Percentiles rank a stretch among this genome's conserved stretches.
phyloP scores from a whole-genome alignment of 2,329 filamentous ascomycete species.

The Fusarium dlaminii region DNA sequence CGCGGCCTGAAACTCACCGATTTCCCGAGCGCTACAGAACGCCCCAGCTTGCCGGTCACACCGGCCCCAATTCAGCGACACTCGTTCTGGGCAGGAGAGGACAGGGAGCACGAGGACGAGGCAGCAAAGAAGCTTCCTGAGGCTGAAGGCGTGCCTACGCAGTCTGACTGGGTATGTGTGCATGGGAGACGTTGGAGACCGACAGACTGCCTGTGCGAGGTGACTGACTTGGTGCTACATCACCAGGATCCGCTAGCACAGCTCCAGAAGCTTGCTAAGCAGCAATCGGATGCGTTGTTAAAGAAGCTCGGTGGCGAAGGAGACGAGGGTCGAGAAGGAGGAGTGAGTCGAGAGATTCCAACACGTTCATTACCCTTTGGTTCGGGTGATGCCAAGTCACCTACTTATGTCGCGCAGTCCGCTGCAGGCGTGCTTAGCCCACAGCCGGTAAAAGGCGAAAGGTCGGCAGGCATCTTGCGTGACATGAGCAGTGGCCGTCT shows the following conservation, averaged over 20 bases:
- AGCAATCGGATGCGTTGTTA: slow-evolving; percentile 71
- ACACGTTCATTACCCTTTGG: slow-evolving; percentile 62
- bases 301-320: slow-evolving; percentile 57
- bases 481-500: slow-evolving; percentile 40
- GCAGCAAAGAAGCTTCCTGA: slow-evolving; percentile 71
- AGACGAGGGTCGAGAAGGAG: slow-evolving; percentile 39
- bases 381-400: slow-evolving; percentile 54
- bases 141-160: slow-evolving; percentile 85
- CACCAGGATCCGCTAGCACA: slow-evolving; percentile 75
- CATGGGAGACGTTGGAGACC: slow-evolving; percentile 61
- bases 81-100: slow-evolving; percentile 70
- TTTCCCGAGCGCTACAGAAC: slow-evolving; percentile 83
- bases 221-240: slow-evolving; percentile 62
- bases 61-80: slow-evolving; percentile 80
- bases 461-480: slow-evolving; percentile 48
- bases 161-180: slow-evolving; percentile 94
- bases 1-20: slow-evolving; percentile 77
- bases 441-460: slow-evolving; percentile 54
- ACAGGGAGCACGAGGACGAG: slow-evolving; percentile 55
- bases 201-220: slow-evolving; percentile 63
- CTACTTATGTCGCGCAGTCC: slow-evolving; percentile 43
- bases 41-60: slow-evolving; percentile 89
- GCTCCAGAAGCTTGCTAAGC: slow-evolving; percentile 74
- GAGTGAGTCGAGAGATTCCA: slow-evolving; percentile 56
- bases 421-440: slow-evolving; percentile 50